Evolutionary conservation across 2,329 filamentous ascomycete species (phyloP).

Genomic region (Aulographum hederae): DNA sequence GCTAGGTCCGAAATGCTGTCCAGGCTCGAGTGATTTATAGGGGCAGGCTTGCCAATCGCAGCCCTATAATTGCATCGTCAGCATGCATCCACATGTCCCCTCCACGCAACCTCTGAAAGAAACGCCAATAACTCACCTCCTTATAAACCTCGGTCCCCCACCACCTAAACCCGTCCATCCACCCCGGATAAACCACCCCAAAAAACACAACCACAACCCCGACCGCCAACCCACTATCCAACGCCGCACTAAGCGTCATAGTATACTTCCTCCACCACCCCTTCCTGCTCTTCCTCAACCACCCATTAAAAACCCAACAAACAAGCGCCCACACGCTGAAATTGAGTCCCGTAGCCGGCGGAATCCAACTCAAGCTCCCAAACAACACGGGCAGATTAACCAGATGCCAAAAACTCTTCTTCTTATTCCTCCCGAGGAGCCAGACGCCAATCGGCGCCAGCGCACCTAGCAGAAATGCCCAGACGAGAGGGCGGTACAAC

Average conservation of each 20-base stretch:
- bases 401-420: conserved; percentile 47
- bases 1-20: no score
- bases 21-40: no score
- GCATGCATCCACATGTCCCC: neutral
- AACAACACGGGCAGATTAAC: conserved; percentile 73
- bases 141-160: conserved; percentile 83
- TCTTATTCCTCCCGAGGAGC: conserved; percentile 40
- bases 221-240: conserved; percentile 69
- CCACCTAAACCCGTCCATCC: conserved; percentile 58
- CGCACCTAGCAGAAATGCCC: conserved; percentile 65
- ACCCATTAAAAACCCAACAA: conserved; percentile 69
- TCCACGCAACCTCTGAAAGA: neutral
- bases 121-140: conserved; percentile 13
- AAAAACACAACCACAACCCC: conserved; percentile 75
- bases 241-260: conserved; percentile 68
- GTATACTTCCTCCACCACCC: conserved; percentile 87
- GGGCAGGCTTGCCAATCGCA: conserved; percentile 74
- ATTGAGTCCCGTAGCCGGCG: conserved; percentile 65
- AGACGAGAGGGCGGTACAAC: conserved; percentile 59
- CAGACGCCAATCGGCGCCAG: conserved; percentile 58
- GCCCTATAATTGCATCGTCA: conserved; percentile 28
- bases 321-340: conserved; percentile 77
- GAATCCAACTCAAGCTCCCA: conserved; percentile 70
- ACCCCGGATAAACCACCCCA: conserved; percentile 65
- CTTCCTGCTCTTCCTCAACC: conserved; percentile 47